A percentile compares a stretch with the other conserved stretches of the same genome.
Conservation (phyloP, 306 rosid species). For the Vicia sativa region DNA sequence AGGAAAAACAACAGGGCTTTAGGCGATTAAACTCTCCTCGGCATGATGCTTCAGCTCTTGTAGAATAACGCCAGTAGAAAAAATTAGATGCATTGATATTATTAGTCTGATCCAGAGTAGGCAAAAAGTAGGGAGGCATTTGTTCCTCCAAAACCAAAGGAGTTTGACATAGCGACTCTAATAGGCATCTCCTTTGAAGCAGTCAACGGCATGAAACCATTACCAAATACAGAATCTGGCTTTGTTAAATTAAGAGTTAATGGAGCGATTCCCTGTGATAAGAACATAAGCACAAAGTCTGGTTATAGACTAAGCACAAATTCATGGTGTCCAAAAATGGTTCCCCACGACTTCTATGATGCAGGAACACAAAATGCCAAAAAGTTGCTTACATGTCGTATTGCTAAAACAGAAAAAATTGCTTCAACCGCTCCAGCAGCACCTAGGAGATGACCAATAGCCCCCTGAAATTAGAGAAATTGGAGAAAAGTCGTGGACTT, state of each 20-base stretch:
- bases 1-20: constrained; percentile 13
- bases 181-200: constrained; percentile 68
- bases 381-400: constrained; percentile 55
- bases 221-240: constrained; percentile 78
- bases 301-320: constrained; percentile 31
- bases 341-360: constrained; percentile 14
- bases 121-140: constrained; percentile 85
- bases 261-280: constrained; percentile 85
- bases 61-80: constrained; percentile 15
- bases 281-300: constrained; percentile 31
- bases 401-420: constrained; percentile 80
- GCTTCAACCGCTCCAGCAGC: constrained; percentile 99
- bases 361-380: background rate
- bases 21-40: constrained; percentile 2
- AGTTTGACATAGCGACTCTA: constrained; percentile 79
- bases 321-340: constrained; percentile 22
- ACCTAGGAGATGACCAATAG: constrained; percentile 92
- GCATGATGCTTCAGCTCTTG: constrained; percentile 20
- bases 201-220: constrained; percentile 69
- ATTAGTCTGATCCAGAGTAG: constrained; percentile 43
- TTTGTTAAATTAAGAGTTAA: constrained; percentile 77
- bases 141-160: constrained; percentile 97
- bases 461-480: constrained; percentile 63
- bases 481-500: constrained; percentile 6
- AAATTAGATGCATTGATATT: constrained; percentile 15